Percentiles rank a stretch among this genome's conserved stretches.
These are phyloP conservation scores for Geotrichum carabidarum DNA, from an alignment of 1,139 yeast species.

Conservation along the genomic window DNA sequence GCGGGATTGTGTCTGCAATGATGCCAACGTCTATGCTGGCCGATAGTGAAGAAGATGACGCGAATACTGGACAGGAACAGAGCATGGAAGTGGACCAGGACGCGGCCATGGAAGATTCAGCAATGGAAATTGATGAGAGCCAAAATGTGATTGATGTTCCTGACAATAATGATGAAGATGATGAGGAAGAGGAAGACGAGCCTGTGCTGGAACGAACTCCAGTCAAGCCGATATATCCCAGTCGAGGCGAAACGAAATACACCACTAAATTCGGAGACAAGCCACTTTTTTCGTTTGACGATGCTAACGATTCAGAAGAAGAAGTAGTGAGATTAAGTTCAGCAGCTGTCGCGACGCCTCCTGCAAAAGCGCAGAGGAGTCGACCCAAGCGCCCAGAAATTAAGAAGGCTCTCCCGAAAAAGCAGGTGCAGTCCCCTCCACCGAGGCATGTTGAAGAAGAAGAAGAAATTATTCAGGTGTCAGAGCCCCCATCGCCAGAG, in stretches of 20 bases:
- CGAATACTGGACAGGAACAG: conserved; percentile 17
- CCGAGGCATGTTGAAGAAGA: neutral
- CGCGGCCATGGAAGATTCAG: conserved; percentile 14
- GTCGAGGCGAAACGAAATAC: neutral
- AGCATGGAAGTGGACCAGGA: conserved; percentile 14
- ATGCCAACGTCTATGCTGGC: conserved; percentile 11
- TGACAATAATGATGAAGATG: conserved; percentile 22
- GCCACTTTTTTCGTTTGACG: conserved; percentile 6
- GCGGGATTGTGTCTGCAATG: conserved; percentile 6
- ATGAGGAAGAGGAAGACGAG: conserved; percentile 20
- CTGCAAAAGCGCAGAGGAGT: conserved; percentile 1
- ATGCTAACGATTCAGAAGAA: neutral
- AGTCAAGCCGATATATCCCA: neutral
- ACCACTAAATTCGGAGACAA: neutral
- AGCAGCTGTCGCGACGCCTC: neutral
- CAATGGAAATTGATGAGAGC: conserved; percentile 14
- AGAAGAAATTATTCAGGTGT: conserved; percentile 1
- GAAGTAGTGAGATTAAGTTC: neutral
- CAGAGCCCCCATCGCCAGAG: neutral
- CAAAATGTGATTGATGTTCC: conserved; percentile 5
- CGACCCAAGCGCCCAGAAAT: conserved; percentile 1
- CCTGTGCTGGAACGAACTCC: neutral
- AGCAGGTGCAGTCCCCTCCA: neutral
- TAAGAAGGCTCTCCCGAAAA: neutral
- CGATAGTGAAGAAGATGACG: conserved; percentile 17